Conservation (phyloP, 164 flowering plant species). For the Tetrastigma voinierianum region DNA sequence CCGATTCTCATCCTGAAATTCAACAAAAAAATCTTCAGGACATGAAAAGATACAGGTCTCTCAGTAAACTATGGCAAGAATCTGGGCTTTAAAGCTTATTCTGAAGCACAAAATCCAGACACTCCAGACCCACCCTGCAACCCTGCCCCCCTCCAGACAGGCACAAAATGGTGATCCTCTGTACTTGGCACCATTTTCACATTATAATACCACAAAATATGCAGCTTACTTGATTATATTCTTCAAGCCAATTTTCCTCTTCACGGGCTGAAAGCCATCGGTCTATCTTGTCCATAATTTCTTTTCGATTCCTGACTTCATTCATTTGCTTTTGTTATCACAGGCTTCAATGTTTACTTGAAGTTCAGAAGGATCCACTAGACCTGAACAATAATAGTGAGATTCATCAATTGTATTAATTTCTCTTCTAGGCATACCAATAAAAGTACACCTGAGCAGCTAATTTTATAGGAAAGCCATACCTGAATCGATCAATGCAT, state of each 20-base stretch:
- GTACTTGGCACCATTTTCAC: no score
- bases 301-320: constrained; percentile 75
- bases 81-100: no score
- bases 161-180: no score
- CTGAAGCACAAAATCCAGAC: no score
- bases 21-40: not conserved
- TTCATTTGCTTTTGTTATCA: constrained; percentile 62
- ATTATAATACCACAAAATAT: not conserved
- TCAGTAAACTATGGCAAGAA: not conserved
- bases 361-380: constrained; percentile 88
- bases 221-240: constrained; percentile 75
- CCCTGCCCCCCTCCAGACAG: no score
- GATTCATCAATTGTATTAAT: not conserved
- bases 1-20: no score
- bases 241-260: constrained; percentile 96
- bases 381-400: constrained; percentile 44
- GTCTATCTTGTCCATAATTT: constrained; percentile 83
- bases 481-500: constrained; percentile 93
- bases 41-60: not conserved
- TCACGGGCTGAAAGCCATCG: constrained; percentile 88
- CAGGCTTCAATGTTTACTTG: constrained; percentile 79
- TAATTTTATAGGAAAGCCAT: not conserved
- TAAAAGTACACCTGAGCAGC: no score
- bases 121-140: no score
- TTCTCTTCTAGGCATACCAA: no score